phyloP scores from a whole-genome alignment of 2,329 filamentous ascomycete genomes.

The Hymenoscyphus fraxineus region DNA sequence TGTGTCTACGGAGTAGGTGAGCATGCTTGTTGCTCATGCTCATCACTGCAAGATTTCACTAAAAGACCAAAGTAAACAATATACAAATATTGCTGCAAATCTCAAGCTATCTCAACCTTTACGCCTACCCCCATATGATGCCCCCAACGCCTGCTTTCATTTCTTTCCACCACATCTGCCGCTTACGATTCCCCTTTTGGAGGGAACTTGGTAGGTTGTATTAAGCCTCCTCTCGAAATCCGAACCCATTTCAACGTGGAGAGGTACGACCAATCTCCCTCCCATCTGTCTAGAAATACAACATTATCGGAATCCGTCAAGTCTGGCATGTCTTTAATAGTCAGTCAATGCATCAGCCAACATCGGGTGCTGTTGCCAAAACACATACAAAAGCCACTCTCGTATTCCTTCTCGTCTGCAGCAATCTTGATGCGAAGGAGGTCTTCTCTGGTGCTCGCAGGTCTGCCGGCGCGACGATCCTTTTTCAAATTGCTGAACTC shows the following conservation, averaged over 20 bases:
- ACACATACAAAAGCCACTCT: slow-evolving; percentile 71
- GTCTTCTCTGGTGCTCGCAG: slow-evolving; percentile 73
- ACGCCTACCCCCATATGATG: slow-evolving; percentile 18
- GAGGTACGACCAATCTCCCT: slow-evolving; percentile 78
- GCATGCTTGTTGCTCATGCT: background rate
- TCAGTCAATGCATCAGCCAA: background rate
- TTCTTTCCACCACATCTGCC: background rate
- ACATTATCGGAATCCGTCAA: slow-evolving; percentile 64
- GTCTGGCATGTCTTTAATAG: slow-evolving; percentile 63
- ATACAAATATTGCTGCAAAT: background rate
- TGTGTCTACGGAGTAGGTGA: no score
- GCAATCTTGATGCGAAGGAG: slow-evolving; percentile 68
- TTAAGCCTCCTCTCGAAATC: slow-evolving; percentile 60
- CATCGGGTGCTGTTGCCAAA: background rate
- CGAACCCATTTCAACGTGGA: slow-evolving; percentile 74
- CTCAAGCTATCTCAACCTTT: slow-evolving; percentile 1
- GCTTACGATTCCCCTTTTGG: slow-evolving; percentile 50
- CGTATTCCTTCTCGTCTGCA: slow-evolving; percentile 72
- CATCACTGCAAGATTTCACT: background rate
- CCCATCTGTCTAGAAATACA: slow-evolving; percentile 67
- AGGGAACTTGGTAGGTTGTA: slow-evolving; percentile 73
- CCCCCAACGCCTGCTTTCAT: slow-evolving; percentile 13
- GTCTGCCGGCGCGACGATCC: slow-evolving; percentile 71
- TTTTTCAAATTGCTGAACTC: slow-evolving; percentile 64
- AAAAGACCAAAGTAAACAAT: background rate